These are phyloP conservation scores for Ogataea glucozyma DNA, from an alignment of 805 yeast species.

Conservation along the genomic window DNA sequence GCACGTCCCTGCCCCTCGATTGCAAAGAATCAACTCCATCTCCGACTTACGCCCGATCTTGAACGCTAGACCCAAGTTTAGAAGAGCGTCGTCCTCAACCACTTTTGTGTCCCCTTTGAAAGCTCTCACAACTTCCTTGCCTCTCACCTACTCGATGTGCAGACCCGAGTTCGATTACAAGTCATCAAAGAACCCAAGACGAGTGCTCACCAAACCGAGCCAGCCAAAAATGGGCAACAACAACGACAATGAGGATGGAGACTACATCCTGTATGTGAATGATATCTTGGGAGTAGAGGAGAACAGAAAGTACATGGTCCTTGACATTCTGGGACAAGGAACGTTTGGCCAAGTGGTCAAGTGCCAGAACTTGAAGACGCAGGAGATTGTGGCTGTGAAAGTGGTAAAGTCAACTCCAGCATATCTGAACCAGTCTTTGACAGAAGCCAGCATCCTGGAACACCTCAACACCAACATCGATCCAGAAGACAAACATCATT, in stretches of 20 bases:
- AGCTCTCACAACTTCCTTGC: conserved; percentile 74
- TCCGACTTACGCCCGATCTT: conserved; percentile 61
- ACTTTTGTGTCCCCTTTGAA: conserved; percentile 73
- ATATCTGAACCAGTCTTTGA: conserved; percentile 84
- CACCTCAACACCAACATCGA: conserved; percentile 71
- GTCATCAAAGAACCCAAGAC: conserved; percentile 80
- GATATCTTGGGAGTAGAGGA: conserved; percentile 88
- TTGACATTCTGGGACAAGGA: conserved; percentile 93
- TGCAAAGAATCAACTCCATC: conserved; percentile 41
- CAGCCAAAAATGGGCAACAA: conserved; percentile 83
- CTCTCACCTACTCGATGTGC: conserved; percentile 82
- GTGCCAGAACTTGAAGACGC: conserved; percentile 74
- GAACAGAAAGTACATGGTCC: conserved; percentile 81
- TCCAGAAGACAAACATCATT: conserved; percentile 69
- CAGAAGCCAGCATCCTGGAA: conserved; percentile 86
- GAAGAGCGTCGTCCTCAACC: conserved; percentile 67
- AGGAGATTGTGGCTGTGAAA: conserved; percentile 90
- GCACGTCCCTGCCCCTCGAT: conserved; percentile 46
- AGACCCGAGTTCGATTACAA: conserved; percentile 83
- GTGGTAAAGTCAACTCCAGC: conserved; percentile 92
- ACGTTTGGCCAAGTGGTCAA: conserved; percentile 98
- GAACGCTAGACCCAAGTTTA: conserved; percentile 64
- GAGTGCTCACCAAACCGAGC: conserved; percentile 90
- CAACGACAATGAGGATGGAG: conserved; percentile 82
- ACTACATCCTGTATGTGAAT: conserved; percentile 90